Base-by-base conservation (phyloP, 371 early-diverging fungal genomes). In the Nematocida sp. region DNA sequence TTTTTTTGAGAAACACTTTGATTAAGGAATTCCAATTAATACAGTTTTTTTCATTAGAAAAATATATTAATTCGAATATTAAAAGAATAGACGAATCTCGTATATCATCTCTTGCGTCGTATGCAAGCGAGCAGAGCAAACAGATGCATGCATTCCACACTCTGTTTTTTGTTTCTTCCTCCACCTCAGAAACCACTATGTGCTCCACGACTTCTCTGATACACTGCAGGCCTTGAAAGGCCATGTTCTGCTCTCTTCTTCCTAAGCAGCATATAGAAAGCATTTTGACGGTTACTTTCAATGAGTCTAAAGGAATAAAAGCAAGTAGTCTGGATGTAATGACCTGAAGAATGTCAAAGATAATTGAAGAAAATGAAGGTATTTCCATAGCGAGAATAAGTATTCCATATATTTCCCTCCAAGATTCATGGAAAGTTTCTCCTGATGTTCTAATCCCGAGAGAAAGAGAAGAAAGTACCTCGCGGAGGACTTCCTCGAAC, bases 281-380 rank as follows among this genome's bases (percentile, higher is more conserved):
- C 26, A 71, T 50, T 28, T 25, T 7, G 0, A 33, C 30, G 28
- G 63, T 59, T 3, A 32, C 25, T 9, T 49, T 18, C 28, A 71
- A 49, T 20, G 59, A 61, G 1, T 61, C 75, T 18, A 32, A 11
- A 40, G 75, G 75, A 13, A 71, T 28, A 35, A 33, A 39, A 7
- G n/a, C 5, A 11, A 71, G 63, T 36, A 71, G 32, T n/a, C 75
- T 23, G 23, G 57, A 57, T 11, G 75, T 71, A 32, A 71, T 54
- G 7, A 63, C 33, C 30, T 71, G 77, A 5, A 71, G 11, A 11
- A 60, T 71, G 11, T 71, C 75, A 61, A 71, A 71, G 16, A 71
- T 60, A 11, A 48, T 71, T 7, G 32, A 23, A 13, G 18, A 16
- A 4, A 71, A 30, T 7, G n/a, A 25, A 5, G 45, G 36, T 7